A percentile compares a stretch with the other conserved stretches of the same genome.
Conservation (phyloP, 139 green algal species). For the Auxenochlorella pyrenoidosa region DNA sequence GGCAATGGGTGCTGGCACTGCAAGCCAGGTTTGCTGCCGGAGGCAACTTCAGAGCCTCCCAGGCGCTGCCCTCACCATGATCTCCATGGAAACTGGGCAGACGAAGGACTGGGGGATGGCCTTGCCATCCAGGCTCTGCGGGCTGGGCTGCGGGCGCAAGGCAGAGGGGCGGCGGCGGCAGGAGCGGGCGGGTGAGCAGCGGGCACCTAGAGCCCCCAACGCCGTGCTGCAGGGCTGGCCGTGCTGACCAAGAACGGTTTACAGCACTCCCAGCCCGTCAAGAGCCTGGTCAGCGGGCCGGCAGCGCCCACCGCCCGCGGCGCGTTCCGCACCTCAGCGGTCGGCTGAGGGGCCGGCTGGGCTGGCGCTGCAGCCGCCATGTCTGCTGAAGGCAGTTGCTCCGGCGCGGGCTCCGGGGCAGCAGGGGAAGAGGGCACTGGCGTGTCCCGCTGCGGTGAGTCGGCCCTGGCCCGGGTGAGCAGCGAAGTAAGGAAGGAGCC, state of each 20-base stretch:
- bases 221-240: background rate
- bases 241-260: background rate
- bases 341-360: background rate
- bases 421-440: no score
- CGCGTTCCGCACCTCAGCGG: background rate
- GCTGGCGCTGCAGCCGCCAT: background rate
- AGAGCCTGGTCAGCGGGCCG: background rate
- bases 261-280: no score
- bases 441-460: background rate
- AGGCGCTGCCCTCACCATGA: conserved; percentile 70
- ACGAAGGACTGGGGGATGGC: conserved; percentile 41
- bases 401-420: no score
- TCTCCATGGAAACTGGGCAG: conserved; percentile 85
- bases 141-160: conserved; percentile 9
- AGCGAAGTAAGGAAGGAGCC: background rate
- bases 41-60: no score
- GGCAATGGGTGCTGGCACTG: background rate
- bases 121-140: conserved; percentile 36
- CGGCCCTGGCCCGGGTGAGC: background rate
- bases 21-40: background rate
- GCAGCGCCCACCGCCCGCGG: background rate
- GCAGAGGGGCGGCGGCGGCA: background rate
- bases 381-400: background rate
- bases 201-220: background rate
- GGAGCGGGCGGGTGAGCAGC: background rate